Percentiles rank a stretch among this genome's conserved stretches.
phyloP scores from a whole-genome alignment of 2,329 filamentous ascomycete genomes.

The Microsporum ferrugineum region DNA sequence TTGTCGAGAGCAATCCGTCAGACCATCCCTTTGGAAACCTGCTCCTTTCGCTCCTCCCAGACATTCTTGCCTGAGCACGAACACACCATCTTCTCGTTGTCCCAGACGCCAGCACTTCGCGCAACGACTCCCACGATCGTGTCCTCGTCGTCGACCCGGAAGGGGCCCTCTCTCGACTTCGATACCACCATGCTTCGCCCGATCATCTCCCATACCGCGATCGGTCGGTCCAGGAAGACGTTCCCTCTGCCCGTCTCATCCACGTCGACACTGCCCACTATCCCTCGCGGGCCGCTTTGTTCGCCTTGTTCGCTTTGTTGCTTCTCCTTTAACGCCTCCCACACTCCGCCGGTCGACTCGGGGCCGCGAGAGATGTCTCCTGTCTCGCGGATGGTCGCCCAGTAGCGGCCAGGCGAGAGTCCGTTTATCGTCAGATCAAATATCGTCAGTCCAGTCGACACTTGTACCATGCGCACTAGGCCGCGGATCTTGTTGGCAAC shows the following conservation, averaged over 20 bases:
- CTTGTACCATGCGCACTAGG: slow-evolving; percentile 86
- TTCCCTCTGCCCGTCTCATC: slow-evolving; percentile 63
- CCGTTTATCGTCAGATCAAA: slow-evolving; percentile 81
- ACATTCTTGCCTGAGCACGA: slow-evolving; percentile 96
- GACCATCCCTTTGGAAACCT: slow-evolving; percentile 81
- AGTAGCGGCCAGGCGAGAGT: slow-evolving; percentile 67
- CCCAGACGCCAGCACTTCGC: slow-evolving; percentile 93
- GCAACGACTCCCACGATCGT: slow-evolving; percentile 90
- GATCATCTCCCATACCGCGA: slow-evolving; percentile 93
- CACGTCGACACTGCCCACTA: slow-evolving; percentile 66
- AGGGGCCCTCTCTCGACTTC: slow-evolving; percentile 49
- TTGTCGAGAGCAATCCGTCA: slow-evolving; percentile 28
- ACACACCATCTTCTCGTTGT: slow-evolving; percentile 96
- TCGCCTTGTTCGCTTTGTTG: slow-evolving; percentile 23
- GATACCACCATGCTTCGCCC: slow-evolving; percentile 84
- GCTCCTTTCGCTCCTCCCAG: slow-evolving; percentile 91
- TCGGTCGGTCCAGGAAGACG: slow-evolving; percentile 66
- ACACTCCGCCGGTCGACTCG: slow-evolving; percentile 71
- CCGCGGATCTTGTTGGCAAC: slow-evolving; percentile 64
- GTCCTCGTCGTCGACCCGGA: slow-evolving; percentile 63
- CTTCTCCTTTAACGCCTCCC: slow-evolving; percentile 45
- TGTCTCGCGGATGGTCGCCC: slow-evolving; percentile 70
- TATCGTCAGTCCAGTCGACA: slow-evolving; percentile 59
- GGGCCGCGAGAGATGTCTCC: slow-evolving; percentile 79
- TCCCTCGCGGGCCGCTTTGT: slow-evolving; percentile 38